Conservation (phyloP, 2,329 filamentous ascomycete genomes). For the Byssothecium circinans region DNA sequence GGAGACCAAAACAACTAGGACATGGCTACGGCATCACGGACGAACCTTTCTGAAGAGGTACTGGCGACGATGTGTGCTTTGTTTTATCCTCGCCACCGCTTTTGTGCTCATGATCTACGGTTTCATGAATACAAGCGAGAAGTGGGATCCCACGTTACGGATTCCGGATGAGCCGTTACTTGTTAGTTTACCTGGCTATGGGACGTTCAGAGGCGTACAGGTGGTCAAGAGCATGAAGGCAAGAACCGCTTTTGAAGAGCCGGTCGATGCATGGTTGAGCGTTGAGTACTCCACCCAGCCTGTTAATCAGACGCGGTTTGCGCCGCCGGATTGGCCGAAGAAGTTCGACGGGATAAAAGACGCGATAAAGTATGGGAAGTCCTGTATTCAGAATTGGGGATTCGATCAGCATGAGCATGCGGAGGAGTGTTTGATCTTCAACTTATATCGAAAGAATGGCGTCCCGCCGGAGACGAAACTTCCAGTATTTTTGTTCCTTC, state of each 20-base stretch:
- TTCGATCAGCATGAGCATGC: conserved; percentile 32
- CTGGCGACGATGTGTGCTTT: not conserved
- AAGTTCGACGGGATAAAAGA: conserved; percentile 46
- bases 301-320: conserved; percentile 46
- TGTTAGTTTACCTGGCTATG: conserved; percentile 44
- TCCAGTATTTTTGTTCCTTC: conserved; percentile 35
- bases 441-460: conserved; percentile 33
- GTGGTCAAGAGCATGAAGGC: conserved; percentile 39
- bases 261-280: conserved; percentile 53
- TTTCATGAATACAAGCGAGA: not conserved
- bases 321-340: conserved; percentile 45
- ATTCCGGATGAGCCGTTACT: conserved; percentile 20
- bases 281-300: conserved; percentile 51
- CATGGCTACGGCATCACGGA: not conserved
- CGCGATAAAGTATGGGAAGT: conserved; percentile 47
- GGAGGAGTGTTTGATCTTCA: conserved; percentile 41
- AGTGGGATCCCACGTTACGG: not conserved
- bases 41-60: not conserved
- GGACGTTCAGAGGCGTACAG: conserved; percentile 45
- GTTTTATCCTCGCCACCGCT: not conserved
- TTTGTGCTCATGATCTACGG: not conserved
- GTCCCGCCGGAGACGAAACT: conserved; percentile 31
- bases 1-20: not conserved
- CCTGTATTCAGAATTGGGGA: conserved; percentile 49
- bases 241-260: conserved; percentile 32